Percentiles rank a stretch among this genome's conserved stretches.
phyloP scores from a whole-genome alignment of 176 grass and related monocot species.

The Lolium perenne region DNA sequence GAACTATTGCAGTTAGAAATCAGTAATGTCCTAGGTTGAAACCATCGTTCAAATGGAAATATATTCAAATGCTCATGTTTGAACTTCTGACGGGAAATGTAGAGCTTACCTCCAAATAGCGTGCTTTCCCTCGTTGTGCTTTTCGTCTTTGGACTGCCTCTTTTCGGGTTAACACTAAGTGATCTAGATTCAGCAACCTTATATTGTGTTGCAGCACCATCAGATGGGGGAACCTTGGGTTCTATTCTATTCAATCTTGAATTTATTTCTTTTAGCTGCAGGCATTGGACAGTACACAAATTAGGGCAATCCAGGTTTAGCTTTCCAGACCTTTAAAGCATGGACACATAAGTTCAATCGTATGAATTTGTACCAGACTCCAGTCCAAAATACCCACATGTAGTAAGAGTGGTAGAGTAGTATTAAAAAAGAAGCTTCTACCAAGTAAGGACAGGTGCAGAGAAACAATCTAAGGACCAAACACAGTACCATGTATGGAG shows the following conservation, averaged over 20 bases:
- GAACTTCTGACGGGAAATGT: not conserved
- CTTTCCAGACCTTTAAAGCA: slow-evolving; percentile 11
- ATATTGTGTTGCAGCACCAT: slow-evolving; percentile 51
- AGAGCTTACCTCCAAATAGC: slow-evolving; percentile 71
- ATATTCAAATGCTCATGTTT: slow-evolving; percentile 7
- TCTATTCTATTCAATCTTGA: slow-evolving; percentile 85
- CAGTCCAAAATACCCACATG: slow-evolving; percentile 14
- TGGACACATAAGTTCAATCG: slow-evolving; percentile 19
- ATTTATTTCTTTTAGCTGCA: slow-evolving; percentile 96
- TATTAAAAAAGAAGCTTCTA: slow-evolving; percentile 14
- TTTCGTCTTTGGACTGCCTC: slow-evolving; percentile 79
- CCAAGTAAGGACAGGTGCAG: not conserved
- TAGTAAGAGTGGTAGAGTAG: slow-evolving; percentile 14
- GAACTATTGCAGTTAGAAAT: slow-evolving; percentile 12
- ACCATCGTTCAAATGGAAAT: slow-evolving; percentile 27
- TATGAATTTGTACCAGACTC: not conserved
- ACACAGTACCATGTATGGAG: slow-evolving; percentile 75
- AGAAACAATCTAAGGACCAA: slow-evolving; percentile 31
- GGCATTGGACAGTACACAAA: slow-evolving; percentile 45
- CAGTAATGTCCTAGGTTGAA: not conserved
- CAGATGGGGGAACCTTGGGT: slow-evolving; percentile 72
- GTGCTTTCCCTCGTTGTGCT: slow-evolving; percentile 64
- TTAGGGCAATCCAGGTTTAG: slow-evolving; percentile 3
- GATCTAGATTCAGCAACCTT: slow-evolving; percentile 66
- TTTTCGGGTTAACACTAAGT: slow-evolving; percentile 76